Conservation (phyloP, 495 filamentous ascomycete species). For the Penicillium angulare region DNA sequence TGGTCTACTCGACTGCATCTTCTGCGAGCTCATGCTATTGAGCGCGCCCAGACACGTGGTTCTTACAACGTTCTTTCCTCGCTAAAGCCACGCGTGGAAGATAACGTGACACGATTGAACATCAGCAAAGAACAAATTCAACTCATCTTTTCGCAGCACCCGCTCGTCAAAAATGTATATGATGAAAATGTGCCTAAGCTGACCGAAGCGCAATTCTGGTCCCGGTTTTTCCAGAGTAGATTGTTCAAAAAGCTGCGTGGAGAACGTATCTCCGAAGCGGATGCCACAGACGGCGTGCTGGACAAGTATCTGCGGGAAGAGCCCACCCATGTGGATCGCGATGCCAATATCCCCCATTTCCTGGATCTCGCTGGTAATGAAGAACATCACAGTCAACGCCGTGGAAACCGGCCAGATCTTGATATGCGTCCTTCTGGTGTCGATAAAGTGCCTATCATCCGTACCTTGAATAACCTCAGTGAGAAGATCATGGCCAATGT, state of each 20-base stretch:
- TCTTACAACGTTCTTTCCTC: constrained; percentile 89
- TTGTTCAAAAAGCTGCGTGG: constrained; percentile 90
- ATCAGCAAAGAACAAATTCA: constrained; percentile 91
- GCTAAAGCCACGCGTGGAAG: constrained; percentile 78
- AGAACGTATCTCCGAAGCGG: constrained; percentile 73
- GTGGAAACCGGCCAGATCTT: constrained; percentile 80
- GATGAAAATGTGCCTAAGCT: constrained; percentile 90
- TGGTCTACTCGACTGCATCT: constrained; percentile 85
- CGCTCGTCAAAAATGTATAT: constrained; percentile 85
- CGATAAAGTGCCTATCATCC: constrained; percentile 76
- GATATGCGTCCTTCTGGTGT: constrained; percentile 74
- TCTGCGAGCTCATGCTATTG: constrained; percentile 85
- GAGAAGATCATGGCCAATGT: constrained; percentile 90
- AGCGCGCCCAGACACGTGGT: constrained; percentile 77
- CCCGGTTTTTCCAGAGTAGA: constrained; percentile 83
- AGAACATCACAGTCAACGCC: constrained; percentile 73
- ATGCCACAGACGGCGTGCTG: constrained; percentile 69
- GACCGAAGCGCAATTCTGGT: constrained; percentile 81
- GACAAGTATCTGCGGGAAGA: constrained; percentile 84
- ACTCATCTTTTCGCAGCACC: constrained; percentile 89
- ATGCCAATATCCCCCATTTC: constrained; percentile 73
- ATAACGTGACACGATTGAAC: constrained; percentile 74
- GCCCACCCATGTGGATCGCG: constrained; percentile 45
- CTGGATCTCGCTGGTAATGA: constrained; percentile 94
- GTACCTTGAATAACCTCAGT: constrained; percentile 79